Conservation (phyloP, 2,329 filamentous ascomycete species). For the Aspergillus eucalypticola region DNA sequence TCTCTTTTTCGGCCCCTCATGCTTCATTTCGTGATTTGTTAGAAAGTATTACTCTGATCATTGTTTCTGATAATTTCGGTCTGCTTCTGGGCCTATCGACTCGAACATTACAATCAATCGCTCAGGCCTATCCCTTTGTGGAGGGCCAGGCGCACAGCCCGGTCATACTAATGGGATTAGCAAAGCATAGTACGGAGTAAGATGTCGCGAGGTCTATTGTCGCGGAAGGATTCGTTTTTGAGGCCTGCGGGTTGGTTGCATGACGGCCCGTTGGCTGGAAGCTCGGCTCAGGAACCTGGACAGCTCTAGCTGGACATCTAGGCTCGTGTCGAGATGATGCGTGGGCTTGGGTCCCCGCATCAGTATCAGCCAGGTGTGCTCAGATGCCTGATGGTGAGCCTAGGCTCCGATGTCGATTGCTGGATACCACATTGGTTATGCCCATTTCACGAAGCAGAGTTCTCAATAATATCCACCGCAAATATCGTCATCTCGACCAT, state of each 20-base stretch:
- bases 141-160: background rate
- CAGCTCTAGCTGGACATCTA: slow-evolving; percentile 2
- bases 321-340: background rate
- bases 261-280: slow-evolving; percentile 2
- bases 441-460: no score
- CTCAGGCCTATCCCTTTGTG: no score
- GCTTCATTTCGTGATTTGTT: background rate
- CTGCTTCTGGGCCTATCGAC: background rate
- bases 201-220: background rate
- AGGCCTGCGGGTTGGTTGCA: slow-evolving; percentile 1
- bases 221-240: background rate
- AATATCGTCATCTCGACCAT: background rate
- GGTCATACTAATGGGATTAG: background rate
- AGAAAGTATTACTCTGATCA: no score
- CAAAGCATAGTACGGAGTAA: background rate
- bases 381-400: background rate
- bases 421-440: no score
- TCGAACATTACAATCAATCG: no score
- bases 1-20: background rate
- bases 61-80: background rate
- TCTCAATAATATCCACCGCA: background rate
- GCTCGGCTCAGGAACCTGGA: background rate
- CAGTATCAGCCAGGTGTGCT: background rate
- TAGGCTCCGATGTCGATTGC: background rate
- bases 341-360: background rate